These are phyloP conservation scores for Aphanomyces cochlioides DNA, from an alignment of 352 stramenopile species.

Conservation along the genomic window DNA sequence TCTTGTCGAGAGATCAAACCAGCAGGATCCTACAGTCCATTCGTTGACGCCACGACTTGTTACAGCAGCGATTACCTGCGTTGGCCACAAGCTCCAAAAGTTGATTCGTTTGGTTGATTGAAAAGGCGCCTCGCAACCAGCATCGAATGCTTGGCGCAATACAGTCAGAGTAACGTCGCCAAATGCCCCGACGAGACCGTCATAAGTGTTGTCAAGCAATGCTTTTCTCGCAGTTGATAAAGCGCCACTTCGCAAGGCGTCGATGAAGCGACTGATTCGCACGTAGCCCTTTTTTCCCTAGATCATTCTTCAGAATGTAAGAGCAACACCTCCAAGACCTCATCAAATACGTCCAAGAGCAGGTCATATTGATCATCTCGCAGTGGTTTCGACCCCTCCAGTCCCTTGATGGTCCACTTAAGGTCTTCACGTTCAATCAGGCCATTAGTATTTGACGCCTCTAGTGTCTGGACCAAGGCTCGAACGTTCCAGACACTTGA, in stretches of 20 bases:
- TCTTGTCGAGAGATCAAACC: constrained; percentile 46
- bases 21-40: constrained; percentile 3
- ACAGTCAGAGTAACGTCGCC: constrained; percentile 45
- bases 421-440: constrained; percentile 62
- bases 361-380: constrained; percentile 74
- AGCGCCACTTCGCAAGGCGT: constrained; percentile 39
- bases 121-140: constrained; percentile 53
- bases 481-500: constrained; percentile 17
- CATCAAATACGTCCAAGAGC: constrained; percentile 67
- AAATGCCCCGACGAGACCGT: constrained; percentile 38
- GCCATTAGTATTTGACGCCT: constrained; percentile 42
- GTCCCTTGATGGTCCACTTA: constrained; percentile 45
- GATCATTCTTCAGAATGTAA: neutral
- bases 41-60: neutral
- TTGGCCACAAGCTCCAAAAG: neutral
- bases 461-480: constrained; percentile 15
- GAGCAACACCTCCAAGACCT: constrained; percentile 30
- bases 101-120: neutral
- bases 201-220: constrained; percentile 46
- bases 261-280: constrained; percentile 44
- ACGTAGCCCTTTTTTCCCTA: constrained; percentile 55
- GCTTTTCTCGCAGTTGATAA: constrained; percentile 38
- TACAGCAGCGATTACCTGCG: neutral
- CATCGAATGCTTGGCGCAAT: constrained; percentile 50
- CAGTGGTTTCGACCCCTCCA: constrained; percentile 45